Evolutionary conservation across 495 filamentous ascomycete genomes (phyloP).

Genomic region (Pyronema domesticum): DNA sequence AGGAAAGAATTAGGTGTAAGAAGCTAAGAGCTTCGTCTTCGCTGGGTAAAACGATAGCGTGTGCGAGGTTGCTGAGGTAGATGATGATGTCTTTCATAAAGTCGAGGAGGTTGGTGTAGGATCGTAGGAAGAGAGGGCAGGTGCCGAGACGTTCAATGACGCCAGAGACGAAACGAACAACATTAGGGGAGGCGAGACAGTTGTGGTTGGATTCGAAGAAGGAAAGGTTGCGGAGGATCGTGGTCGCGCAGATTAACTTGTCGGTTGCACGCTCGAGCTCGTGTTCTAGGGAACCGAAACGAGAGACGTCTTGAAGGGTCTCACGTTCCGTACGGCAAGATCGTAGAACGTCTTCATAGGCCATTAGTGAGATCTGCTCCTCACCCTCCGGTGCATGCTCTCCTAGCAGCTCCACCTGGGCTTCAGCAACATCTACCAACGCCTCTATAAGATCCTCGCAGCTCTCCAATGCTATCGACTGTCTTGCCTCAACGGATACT

Average conservation of each 20-base stretch:
- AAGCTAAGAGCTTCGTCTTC: slow-evolving; percentile 77
- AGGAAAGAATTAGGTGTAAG: slow-evolving; percentile 75
- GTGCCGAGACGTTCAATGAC: slow-evolving; percentile 79
- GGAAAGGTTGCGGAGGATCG: slow-evolving; percentile 81
- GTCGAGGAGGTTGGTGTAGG: slow-evolving; percentile 65
- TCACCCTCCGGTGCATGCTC: slow-evolving; percentile 69
- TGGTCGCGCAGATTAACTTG: slow-evolving; percentile 74
- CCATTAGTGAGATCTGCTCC: slow-evolving; percentile 56
- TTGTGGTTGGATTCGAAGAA: slow-evolving; percentile 60
- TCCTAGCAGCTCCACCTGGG: slow-evolving; percentile 60
- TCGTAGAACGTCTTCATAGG: slow-evolving; percentile 77
- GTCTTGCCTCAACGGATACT: slow-evolving; percentile 44
- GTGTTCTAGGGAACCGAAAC: slow-evolving; percentile 62
- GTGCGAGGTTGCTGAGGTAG: slow-evolving; percentile 70
- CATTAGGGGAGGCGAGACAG: slow-evolving; percentile 49
- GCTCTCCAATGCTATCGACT: slow-evolving; percentile 46
- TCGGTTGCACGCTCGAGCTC: slow-evolving; percentile 75
- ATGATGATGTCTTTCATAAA: slow-evolving; percentile 92
- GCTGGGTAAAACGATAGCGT: slow-evolving; percentile 61
- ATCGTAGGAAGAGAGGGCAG: slow-evolving; percentile 67
- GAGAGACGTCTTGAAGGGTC: slow-evolving; percentile 46
- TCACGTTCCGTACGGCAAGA: slow-evolving; percentile 54
- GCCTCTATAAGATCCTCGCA: slow-evolving; percentile 82
- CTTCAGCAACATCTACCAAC: slow-evolving; percentile 76
- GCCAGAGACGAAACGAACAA: slow-evolving; percentile 62